A percentile compares a stretch with the other conserved stretches of the same genome.
Evolutionary conservation across 2,329 filamentous ascomycete genomes (phyloP).

Genomic region (Fusarium austroafricanum): DNA sequence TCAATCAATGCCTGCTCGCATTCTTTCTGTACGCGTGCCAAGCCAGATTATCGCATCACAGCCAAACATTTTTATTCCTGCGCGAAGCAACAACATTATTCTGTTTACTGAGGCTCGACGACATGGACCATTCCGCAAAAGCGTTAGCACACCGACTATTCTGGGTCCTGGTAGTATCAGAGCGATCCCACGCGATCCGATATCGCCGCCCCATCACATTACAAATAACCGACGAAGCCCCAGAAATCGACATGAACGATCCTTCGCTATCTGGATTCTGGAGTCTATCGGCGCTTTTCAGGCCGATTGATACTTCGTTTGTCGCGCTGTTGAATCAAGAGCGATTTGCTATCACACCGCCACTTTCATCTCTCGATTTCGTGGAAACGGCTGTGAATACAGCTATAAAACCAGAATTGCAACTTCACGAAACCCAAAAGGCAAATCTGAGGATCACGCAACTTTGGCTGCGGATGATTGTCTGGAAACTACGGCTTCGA

Average conservation of each 20-base stretch:
- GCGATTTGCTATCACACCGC: slow-evolving; percentile 46
- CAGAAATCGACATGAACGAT: slow-evolving; percentile 48
- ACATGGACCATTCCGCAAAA: slow-evolving; percentile 39
- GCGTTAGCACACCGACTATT: slow-evolving; percentile 54
- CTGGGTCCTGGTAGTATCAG: slow-evolving; percentile 59
- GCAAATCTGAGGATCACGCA: slow-evolving; percentile 59
- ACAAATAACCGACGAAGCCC: slow-evolving; percentile 54
- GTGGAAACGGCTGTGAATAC: slow-evolving; percentile 53
- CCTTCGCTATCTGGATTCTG: slow-evolving; percentile 53
- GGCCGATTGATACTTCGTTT: slow-evolving; percentile 57
- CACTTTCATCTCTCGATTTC: slow-evolving; percentile 49
- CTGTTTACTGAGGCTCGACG: slow-evolving; percentile 49
- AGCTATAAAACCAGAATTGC: slow-evolving; percentile 49
- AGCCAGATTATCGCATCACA: slow-evolving; percentile 56
- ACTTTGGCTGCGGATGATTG: slow-evolving; percentile 58
- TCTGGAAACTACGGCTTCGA: slow-evolving; percentile 59
- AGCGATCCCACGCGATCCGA: slow-evolving; percentile 58
- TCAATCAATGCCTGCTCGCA: slow-evolving; percentile 55
- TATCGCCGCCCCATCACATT: slow-evolving; percentile 58
- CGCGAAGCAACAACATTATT: slow-evolving; percentile 58
- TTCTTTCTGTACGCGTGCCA: slow-evolving; percentile 61
- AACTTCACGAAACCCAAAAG: slow-evolving; percentile 57
- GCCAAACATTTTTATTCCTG: slow-evolving; percentile 57
- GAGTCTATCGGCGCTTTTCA: slow-evolving; percentile 55
- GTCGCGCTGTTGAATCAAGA: slow-evolving; percentile 57